Conservation (phyloP, 371 early-diverging fungal species). For the Mortierella sp. region DNA sequence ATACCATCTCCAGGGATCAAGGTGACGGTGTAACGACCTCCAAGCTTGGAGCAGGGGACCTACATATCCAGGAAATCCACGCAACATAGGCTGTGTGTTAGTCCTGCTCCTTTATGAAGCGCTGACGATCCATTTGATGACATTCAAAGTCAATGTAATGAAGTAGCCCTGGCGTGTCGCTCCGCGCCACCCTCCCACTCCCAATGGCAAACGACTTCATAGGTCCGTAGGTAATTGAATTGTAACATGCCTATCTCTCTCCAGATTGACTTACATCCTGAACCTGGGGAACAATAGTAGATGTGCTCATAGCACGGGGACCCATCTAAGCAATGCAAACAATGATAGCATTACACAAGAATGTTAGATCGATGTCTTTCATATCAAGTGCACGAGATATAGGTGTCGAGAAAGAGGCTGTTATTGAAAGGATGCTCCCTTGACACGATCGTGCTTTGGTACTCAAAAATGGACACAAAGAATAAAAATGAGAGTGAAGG, state of each 20-base stretch:
- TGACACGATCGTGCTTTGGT: neutral
- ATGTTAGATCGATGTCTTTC: neutral
- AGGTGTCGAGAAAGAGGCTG: neutral
- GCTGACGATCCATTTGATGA: too few relatives aligned
- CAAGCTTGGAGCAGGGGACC: constrained; percentile 70
- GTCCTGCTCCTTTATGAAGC: too few relatives aligned
- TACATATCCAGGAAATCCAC: too few relatives aligned
- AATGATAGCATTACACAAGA: neutral
- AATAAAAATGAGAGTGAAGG: neutral
- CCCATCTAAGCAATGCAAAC: constrained; percentile 32
- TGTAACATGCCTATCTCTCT: too few relatives aligned
- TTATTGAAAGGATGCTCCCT: neutral
- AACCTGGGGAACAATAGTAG: constrained; percentile 41
- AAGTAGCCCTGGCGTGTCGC: too few relatives aligned
- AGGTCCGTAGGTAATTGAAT: neutral
- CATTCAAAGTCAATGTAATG: too few relatives aligned
- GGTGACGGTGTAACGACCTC: constrained; percentile 94
- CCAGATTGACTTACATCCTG: constrained; percentile 50
- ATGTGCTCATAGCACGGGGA: constrained; percentile 56
- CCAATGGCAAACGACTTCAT: neutral
- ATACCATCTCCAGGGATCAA: constrained; percentile 98
- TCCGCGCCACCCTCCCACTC: too few relatives aligned
- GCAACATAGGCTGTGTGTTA: too few relatives aligned
- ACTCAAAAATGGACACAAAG: neutral
- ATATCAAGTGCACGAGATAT: neutral